Evolutionary conservation across 225 moss, liverwort and hornwort species (phyloP).

Genomic region (Bryum argenteum): DNA sequence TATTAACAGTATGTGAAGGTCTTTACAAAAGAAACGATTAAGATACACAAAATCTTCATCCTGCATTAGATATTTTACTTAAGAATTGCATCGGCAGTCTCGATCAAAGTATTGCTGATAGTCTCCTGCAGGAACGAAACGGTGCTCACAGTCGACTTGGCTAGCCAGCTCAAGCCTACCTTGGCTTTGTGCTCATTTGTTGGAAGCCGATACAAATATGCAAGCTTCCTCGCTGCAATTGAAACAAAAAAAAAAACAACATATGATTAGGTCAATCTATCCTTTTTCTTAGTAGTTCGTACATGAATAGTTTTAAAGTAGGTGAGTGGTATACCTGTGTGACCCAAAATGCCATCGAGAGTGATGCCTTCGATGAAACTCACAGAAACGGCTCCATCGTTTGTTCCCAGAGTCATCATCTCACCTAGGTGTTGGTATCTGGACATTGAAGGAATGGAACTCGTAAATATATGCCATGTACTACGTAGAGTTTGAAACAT

Average conservation of each 20-base stretch:
- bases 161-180: constrained; percentile 91
- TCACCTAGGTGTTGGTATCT: constrained; percentile 98
- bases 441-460: neutral
- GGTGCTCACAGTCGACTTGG: constrained; percentile 71
- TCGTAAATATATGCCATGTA: neutral
- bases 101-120: constrained; percentile 43
- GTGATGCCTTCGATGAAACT: constrained; percentile 82
- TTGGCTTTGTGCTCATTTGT: constrained; percentile 88
- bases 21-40: constrained; percentile 4
- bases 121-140: constrained; percentile 67
- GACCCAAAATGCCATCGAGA: constrained; percentile 86
- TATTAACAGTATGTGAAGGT: neutral
- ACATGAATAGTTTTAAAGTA: neutral
- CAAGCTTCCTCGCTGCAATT: constrained; percentile 86
- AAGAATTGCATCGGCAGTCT: constrained; percentile 44
- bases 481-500: neutral
- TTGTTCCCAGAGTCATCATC: constrained; percentile 93
- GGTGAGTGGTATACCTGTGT: constrained; percentile 59
- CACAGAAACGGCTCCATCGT: constrained; percentile 76
- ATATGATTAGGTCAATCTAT: no score
- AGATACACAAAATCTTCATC: neutral
- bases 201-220: constrained; percentile 90
- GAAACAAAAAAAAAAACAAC: neutral
- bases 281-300: neutral
- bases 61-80: constrained; percentile 21